Percentiles rank a stretch among this genome's conserved stretches.
These are phyloP conservation scores for Gautieria morchelliformis DNA, from an alignment of 768 basidiomycete genomes.

Conservation along the genomic window DNA sequence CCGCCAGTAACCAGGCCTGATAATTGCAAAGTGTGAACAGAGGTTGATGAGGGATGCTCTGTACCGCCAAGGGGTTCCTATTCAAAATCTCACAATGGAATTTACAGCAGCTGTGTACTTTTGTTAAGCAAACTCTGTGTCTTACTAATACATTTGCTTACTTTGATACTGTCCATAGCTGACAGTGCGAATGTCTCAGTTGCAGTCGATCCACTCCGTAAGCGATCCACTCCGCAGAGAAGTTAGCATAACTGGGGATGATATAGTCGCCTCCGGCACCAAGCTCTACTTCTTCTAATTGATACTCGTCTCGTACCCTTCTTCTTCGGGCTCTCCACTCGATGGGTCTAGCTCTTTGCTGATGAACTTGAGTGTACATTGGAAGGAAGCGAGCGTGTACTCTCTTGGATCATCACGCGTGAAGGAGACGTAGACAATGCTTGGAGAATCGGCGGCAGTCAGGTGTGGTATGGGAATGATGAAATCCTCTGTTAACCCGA, in stretches of 20 bases:
- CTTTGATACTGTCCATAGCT: conserved; percentile 89
- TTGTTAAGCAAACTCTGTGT: conserved; percentile 14
- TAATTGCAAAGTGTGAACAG: conserved; percentile 90
- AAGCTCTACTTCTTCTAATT: conserved; percentile 91
- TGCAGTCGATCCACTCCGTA: conserved; percentile 64
- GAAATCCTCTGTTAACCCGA: conserved; percentile 81
- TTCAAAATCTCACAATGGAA: conserved; percentile 89
- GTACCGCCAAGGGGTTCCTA: conserved; percentile 93
- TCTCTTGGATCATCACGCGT: conserved; percentile 68
- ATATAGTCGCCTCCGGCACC: conserved; percentile 92
- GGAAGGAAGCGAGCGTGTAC: conserved; percentile 79
- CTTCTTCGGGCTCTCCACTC: conserved; percentile 91
- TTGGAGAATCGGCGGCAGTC: conserved; percentile 61
- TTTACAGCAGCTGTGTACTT: conserved; percentile 73
- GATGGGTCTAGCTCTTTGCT: conserved; percentile 97
- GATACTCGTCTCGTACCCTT: conserved; percentile 99
- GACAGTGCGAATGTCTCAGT: conserved; percentile 93
- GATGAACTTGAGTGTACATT: conserved; percentile 85
- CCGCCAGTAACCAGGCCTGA: conserved; percentile 87
- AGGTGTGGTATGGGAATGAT: conserved; percentile 79
- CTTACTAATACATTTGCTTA: conserved; percentile 27
- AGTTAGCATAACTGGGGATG: conserved; percentile 87
- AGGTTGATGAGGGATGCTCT: conserved; percentile 67
- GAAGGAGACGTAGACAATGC: conserved; percentile 89
- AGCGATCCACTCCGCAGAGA: conserved; percentile 89